phyloP scores from a whole-genome alignment of 352 stramenopile species.

The Phytophthora crassamura region DNA sequence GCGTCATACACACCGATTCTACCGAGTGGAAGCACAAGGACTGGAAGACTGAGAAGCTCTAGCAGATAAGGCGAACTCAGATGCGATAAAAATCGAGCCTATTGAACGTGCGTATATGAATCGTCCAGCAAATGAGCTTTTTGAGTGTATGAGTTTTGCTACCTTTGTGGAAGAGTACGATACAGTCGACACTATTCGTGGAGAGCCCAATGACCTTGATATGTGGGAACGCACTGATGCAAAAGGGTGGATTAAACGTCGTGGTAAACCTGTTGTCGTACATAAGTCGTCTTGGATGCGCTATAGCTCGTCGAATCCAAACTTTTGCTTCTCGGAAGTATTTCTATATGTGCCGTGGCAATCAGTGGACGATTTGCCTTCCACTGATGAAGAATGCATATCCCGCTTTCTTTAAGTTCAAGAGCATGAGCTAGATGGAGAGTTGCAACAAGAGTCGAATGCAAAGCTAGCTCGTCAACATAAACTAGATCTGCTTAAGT shows the following conservation, averaged over 20 bases:
- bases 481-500: background rate
- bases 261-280: background rate
- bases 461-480: background rate
- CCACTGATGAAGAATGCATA: too few relatives aligned
- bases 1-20: too few relatives aligned
- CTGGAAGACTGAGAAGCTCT: too few relatives aligned
- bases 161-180: background rate
- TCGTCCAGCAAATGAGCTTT: background rate
- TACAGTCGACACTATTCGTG: background rate
- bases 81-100: too few relatives aligned
- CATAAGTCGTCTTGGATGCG: background rate
- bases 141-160: too few relatives aligned
- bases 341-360: background rate
- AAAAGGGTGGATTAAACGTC: background rate
- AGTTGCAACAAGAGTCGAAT: constrained; percentile 1
- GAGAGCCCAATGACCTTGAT: background rate
- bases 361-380: background rate
- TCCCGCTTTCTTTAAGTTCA: too few relatives aligned
- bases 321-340: background rate
- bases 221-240: background rate
- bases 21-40: too few relatives aligned
- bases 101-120: background rate
- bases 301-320: background rate
- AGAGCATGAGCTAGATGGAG: background rate
- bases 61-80: too few relatives aligned